These are phyloP conservation scores for Pythium sukuiense DNA, from an alignment of 352 stramenopile genomes.

Conservation along the genomic window DNA sequence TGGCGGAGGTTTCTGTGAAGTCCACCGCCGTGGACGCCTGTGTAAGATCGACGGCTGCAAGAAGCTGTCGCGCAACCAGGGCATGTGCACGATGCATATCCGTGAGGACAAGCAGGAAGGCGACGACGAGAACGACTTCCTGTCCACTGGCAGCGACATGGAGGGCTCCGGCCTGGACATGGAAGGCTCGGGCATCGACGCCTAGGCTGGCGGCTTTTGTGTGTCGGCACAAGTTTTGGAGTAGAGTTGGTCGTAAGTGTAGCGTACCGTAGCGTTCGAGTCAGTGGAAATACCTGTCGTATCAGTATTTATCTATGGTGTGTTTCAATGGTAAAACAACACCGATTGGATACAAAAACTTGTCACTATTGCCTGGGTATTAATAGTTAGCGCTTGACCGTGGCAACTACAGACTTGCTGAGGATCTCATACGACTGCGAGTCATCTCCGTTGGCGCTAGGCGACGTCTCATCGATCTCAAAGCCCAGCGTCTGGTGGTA, in stretches of 20 bases:
- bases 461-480: conserved; percentile 88
- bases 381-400: neutral
- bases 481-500: conserved; percentile 89
- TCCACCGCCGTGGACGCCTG: conserved; percentile 75
- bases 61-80: conserved; percentile 86
- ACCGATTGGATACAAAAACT: conserved; percentile 3
- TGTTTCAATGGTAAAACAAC: conserved; percentile 24
- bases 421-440: conserved; percentile 86
- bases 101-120: conserved; percentile 77
- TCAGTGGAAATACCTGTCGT: conserved; percentile 9
- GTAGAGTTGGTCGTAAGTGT: conserved; percentile 7
- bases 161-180: conserved; percentile 4
- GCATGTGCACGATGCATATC: conserved; percentile 90
- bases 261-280: conserved; percentile 1
- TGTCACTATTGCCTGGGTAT: neutral
- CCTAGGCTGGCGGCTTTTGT: neutral
- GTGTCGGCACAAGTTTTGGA: conserved; percentile 2
- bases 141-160: conserved; percentile 2
- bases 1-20: conserved; percentile 82
- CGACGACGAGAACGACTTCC: conserved; percentile 10
- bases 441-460: conserved; percentile 71
- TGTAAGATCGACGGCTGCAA: conserved; percentile 88
- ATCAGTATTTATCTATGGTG: conserved; percentile 20
- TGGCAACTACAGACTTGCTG: conserved; percentile 54
- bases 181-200: conserved; percentile 8